Evolutionary conservation across 495 filamentous ascomycete species (phyloP).

Genomic region (Aspergillus kassunensis): DNA sequence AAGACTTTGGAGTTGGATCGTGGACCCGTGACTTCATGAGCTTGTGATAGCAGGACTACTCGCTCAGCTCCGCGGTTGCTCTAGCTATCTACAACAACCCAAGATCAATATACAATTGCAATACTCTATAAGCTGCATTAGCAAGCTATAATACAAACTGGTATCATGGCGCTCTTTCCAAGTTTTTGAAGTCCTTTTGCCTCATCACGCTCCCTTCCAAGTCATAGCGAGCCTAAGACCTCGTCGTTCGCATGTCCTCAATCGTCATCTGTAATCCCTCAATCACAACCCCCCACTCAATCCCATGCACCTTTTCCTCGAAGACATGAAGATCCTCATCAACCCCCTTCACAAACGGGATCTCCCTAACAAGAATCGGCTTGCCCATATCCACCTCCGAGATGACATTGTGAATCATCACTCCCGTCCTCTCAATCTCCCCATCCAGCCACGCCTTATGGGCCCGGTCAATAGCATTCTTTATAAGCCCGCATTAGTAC

Average conservation of each 20-base stretch:
- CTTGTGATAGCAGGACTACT: too few relatives aligned
- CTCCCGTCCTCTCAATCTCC: constrained; percentile 71
- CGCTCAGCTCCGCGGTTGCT: too few relatives aligned
- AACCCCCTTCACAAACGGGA: constrained; percentile 59
- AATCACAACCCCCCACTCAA: constrained; percentile 68
- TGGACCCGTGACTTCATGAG: too few relatives aligned
- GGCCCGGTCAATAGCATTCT: constrained; percentile 72
- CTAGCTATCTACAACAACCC: too few relatives aligned
- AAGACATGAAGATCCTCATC: constrained; percentile 62
- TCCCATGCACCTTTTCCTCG: constrained; percentile 64
- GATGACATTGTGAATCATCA: constrained; percentile 94
- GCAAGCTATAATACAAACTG: constrained; percentile 6
- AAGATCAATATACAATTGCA: neutral
- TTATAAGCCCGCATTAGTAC: constrained; percentile 2
- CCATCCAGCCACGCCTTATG: constrained; percentile 69
- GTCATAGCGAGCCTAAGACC: constrained; percentile 4
- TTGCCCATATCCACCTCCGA: constrained; percentile 77
- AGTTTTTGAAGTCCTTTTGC: neutral
- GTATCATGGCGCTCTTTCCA: constrained; percentile 3
- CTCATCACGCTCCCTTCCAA: neutral
- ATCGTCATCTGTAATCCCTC: constrained; percentile 60
- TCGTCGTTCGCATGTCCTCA: constrained; percentile 36
- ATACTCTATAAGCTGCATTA: neutral
- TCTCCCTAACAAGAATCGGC: constrained; percentile 67
- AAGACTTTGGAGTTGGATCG: too few relatives aligned